A percentile compares a stretch with the other conserved stretches of the same genome.
These are phyloP conservation scores for Penicillium sp. DNA, from an alignment of 2,329 filamentous ascomycete species.

Conservation along the genomic window DNA sequence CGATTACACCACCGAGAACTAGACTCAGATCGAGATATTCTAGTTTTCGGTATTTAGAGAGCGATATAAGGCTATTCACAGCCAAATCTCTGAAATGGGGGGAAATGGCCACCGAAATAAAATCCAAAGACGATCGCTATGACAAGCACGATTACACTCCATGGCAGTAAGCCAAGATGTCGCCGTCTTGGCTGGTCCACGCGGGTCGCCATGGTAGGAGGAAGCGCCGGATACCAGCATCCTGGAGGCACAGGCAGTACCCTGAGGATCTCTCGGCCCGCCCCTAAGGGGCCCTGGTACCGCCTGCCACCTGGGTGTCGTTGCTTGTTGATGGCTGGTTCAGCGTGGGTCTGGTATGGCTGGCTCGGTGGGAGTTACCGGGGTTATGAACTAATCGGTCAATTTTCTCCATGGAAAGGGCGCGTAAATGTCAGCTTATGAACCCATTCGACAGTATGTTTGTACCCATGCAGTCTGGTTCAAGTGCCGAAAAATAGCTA, in stretches of 20 bases:
- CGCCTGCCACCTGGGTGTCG: neutral
- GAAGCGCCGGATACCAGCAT: neutral
- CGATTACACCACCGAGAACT: neutral
- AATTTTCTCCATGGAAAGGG: neutral
- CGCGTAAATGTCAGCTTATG: no score
- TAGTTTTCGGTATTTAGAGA: conserved; percentile 1
- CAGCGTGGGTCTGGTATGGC: neutral
- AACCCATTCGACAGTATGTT: no score
- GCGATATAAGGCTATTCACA: no score
- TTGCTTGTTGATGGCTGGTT: neutral
- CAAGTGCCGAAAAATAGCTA: no score
- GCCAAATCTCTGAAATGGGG: neutral
- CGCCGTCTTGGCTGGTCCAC: conserved; percentile 1
- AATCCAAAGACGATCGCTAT: neutral
- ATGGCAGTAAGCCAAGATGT: neutral
- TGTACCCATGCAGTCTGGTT: no score
- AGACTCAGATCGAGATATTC: conserved; percentile 1
- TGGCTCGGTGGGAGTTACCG: neutral
- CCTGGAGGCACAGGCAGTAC: neutral
- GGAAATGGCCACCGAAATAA: neutral
- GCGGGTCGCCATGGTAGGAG: conserved; percentile 1
- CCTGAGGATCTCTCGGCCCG: neutral
- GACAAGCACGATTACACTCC: neutral
- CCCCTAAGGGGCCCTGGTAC: neutral
- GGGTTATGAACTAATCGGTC: neutral